A percentile compares a stretch with the other conserved stretches of the same genome.
These are phyloP conservation scores for Dothideomycetes sp. DNA, from an alignment of 2,329 filamentous ascomycete genomes.

Conservation along the genomic window DNA sequence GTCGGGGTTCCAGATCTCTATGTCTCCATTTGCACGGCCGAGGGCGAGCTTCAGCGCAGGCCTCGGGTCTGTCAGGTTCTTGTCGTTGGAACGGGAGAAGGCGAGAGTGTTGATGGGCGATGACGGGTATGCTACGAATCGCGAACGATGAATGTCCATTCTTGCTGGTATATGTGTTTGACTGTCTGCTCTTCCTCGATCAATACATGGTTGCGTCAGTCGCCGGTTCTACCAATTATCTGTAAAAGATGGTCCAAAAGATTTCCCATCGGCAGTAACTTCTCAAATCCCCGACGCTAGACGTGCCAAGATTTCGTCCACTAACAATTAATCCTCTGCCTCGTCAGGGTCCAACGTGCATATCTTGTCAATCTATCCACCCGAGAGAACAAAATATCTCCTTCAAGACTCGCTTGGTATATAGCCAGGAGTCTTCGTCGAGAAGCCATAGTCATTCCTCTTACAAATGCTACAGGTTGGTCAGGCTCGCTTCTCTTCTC, in stretches of 20 bases:
- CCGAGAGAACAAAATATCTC: no score
- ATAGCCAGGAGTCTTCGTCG: no score
- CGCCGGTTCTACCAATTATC: no score
- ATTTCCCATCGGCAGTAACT: no score
- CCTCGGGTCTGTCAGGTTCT: conserved; percentile 27
- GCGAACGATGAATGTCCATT: conserved; percentile 96
- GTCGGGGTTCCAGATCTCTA: conserved; percentile 93
- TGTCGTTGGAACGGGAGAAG: conserved; percentile 66
- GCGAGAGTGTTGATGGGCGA: conserved; percentile 89
- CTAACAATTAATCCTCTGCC: no score
- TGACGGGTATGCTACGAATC: conserved; percentile 86
- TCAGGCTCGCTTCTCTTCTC: neutral
- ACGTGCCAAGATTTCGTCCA: no score
- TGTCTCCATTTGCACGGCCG: conserved; percentile 86
- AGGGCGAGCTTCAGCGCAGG: conserved; percentile 68
- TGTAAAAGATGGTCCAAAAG: no score
- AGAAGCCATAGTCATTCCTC: neutral
- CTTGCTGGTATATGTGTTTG: neutral
- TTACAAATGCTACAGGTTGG: neutral
- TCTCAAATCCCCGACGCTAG: no score
- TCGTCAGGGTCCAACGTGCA: no score
- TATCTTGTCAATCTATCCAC: no score
- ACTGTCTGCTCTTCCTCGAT: neutral
- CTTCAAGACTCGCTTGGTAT: no score
- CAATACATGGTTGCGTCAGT: neutral